Base-by-base conservation (phyloP, 495 filamentous ascomycete genomes). In the Melanomma pulvis-pyrius region DNA sequence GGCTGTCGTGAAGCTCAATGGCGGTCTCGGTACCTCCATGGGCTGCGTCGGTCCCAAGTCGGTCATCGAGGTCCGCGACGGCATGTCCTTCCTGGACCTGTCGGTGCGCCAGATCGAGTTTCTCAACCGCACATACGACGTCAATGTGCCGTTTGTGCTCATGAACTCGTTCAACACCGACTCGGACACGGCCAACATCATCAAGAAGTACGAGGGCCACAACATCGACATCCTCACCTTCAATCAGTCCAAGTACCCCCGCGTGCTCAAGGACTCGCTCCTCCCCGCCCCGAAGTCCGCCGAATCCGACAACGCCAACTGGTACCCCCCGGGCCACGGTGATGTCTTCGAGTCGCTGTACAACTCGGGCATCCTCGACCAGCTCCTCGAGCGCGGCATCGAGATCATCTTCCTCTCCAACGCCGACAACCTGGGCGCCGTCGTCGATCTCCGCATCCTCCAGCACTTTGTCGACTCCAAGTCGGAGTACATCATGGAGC, bases 91-190 rank as follows among this genome's bases (percentile, higher is more conserved):
- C 88, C 85, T 99, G 59, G 94, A 99, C 80, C 87, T 99, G 74
- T 98, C 94, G 8, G 94, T 99, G 70, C 92, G 94, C 73, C 94
- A 99, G 84, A 93, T 99, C 75, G 94, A 99, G 83, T 96, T 93
- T 84, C 88, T 99, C 65, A 99, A 99, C 87, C 90, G 92, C 75
- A 97, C 90, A 48, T 98, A 96, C 82, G 87, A 90, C 71, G 91
- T 96, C 79, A 97, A 97, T 77, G 94, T 99, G 22, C 94, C 94
- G 46, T 97, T 99, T 81, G 89, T 99, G 68, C 87, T 99, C 75
- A 99, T 99, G 94, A 99, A 99, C 87, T 98, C 94, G 60, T 99
- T 99, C 90, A 99, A 99, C 85, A 99, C 94, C 75, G 92, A 98
- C 79, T 88, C 93, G 73, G 94, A 99, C 77, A 99, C 94, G 63